A percentile compares a stretch with the other conserved stretches of the same genome.
Evolutionary conservation across 306 rosid genomes (phyloP).

Genomic region (Luffa aegyptiaca): DNA sequence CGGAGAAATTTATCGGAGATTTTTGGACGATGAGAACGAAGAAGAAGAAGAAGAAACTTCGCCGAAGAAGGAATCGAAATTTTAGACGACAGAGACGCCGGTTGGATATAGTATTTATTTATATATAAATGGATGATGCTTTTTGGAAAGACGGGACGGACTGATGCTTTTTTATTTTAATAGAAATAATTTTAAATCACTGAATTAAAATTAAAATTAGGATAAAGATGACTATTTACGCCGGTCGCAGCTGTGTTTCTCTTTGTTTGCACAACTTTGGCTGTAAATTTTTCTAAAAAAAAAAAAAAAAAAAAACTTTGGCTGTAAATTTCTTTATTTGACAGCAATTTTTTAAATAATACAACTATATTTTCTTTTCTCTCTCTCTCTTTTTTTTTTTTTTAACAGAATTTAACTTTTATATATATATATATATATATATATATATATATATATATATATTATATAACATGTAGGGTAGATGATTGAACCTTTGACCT

Average conservation of each 20-base stretch:
- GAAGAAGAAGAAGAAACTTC: conserved; percentile 5
- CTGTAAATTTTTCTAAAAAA: no score
- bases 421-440: no score
- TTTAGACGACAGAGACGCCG: conserved; percentile 2
- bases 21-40: background rate
- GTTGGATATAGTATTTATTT: conserved; percentile 1
- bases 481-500: no score
- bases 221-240: background rate
- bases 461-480: no score
- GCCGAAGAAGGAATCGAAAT: background rate
- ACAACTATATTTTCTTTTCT: no score
- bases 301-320: no score
- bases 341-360: background rate
- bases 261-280: background rate
- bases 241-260: background rate
- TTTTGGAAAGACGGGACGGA: conserved; percentile 5
- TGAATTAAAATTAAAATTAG: background rate
- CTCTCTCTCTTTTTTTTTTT: no score
- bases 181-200: background rate
- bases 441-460: no score
- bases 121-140: background rate
- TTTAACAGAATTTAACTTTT: no score
- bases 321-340: background rate
- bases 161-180: background rate
- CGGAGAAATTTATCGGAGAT: background rate